These are phyloP conservation scores for Nicotiana benthamiana DNA, from an alignment of 257 asterid genomes.

Conservation along the genomic window DNA sequence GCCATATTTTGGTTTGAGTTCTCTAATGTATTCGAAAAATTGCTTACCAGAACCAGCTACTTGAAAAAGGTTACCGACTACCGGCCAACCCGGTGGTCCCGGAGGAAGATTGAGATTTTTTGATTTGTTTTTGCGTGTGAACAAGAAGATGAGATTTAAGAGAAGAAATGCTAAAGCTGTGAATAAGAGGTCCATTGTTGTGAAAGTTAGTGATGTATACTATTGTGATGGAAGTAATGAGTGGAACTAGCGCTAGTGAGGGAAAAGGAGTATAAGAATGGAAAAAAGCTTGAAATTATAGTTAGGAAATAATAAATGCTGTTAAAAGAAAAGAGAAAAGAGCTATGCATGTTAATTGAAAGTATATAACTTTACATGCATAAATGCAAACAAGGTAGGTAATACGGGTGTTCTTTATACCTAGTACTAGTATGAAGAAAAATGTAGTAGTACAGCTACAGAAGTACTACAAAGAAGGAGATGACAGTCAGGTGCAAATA, in stretches of 20 bases:
- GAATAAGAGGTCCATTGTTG: conserved; percentile 28
- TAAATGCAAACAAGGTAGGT: neutral
- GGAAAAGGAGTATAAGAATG: conserved; percentile 10
- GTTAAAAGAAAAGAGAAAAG: neutral
- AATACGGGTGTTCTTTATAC: no score
- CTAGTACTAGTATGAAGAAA: no score
- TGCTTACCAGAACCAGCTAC: conserved; percentile 78
- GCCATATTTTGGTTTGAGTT: conserved; percentile 54
- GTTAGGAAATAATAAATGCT: conserved; percentile 29
- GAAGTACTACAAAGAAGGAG: no score
- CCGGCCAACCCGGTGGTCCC: conserved; percentile 86
- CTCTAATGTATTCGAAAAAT: conserved; percentile 60
- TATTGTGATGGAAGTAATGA: no score
- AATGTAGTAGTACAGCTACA: no score
- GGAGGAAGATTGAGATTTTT: conserved; percentile 66
- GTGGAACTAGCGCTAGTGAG: no score
- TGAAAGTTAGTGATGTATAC: no score
- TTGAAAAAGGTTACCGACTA: conserved; percentile 85
- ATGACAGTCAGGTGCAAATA: no score
- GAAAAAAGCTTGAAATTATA: conserved; percentile 29
- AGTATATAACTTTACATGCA: neutral
- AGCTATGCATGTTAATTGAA: no score
- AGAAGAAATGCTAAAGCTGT: conserved; percentile 46
- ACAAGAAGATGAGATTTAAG: conserved; percentile 38
- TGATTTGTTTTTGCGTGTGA: conserved; percentile 34